Percentiles rank a stretch among this genome's conserved stretches.
Conservation (phyloP, 208 protist genomes). For the Trypanosoma mega region DNA sequence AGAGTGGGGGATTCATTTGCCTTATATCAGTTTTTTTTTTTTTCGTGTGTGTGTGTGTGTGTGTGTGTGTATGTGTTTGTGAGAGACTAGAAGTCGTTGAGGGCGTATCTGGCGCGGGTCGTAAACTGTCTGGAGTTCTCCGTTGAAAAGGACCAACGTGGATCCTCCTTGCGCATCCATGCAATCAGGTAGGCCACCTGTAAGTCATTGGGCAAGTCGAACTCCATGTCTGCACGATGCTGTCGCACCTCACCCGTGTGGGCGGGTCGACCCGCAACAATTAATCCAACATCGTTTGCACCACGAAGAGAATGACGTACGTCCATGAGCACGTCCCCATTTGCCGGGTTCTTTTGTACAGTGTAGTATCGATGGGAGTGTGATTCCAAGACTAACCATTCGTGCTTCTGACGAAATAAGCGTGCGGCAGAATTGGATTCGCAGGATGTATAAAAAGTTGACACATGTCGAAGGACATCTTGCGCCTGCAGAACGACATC, state of each 20-base stretch:
- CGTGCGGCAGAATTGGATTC: constrained; percentile 62
- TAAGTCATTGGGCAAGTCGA: constrained; percentile 84
- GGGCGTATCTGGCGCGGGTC: constrained; percentile 70
- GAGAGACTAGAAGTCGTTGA: constrained; percentile 75
- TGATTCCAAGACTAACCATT: constrained; percentile 89
- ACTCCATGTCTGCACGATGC: constrained; percentile 84
- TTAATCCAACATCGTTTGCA: constrained; percentile 85
- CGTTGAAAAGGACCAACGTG: constrained; percentile 88
- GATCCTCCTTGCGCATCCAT: constrained; percentile 91
- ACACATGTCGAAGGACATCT: constrained; percentile 83
- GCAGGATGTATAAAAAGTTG: constrained; percentile 85
- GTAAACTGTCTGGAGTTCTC: constrained; percentile 90
- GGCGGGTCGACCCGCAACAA: constrained; percentile 61
- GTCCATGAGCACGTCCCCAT: constrained; percentile 84
- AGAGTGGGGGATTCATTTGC: too few relatives aligned
- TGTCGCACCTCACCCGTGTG: constrained; percentile 85
- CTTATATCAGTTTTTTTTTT: too few relatives aligned
- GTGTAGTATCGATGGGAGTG: constrained; percentile 74
- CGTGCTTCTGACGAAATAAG: constrained; percentile 85
- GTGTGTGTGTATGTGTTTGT: not conserved
- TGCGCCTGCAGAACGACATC: constrained; percentile 82
- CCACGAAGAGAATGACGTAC: constrained; percentile 72
- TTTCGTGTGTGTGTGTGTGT: not conserved
- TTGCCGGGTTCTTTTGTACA: constrained; percentile 86
- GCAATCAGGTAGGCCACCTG: constrained; percentile 91